Base-by-base conservation (phyloP, 2,329 filamentous ascomycete genomes). In the Fusarium clavum region DNA sequence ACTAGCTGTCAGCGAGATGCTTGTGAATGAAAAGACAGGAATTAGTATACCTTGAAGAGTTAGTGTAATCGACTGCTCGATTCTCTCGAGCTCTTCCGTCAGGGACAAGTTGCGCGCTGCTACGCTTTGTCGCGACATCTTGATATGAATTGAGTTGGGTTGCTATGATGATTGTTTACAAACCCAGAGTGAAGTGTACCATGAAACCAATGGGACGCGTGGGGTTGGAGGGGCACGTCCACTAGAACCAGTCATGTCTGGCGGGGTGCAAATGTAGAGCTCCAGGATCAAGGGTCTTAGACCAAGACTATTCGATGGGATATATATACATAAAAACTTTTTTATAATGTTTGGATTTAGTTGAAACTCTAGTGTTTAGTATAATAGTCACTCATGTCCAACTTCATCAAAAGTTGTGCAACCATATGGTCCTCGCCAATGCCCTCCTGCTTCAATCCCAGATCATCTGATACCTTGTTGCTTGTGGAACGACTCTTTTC, bases 1-100 rank as follows among this genome's bases (percentile, higher is more conserved):
- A n/a, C 44, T 32, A 29, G 20, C 14, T 27, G 30, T 57, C 62
- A 46, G 63, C 57, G 48, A 38, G 18, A 24, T 58, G 32, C 25
- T 16, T 24, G 32, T 5, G n/a, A 24, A 20, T 9, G 14, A 3
- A 27, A 48, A 13, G 22, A 7, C 6, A 34, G 11, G n/a, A 24
- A 9, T 18, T 22, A 14, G 12, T 22, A 71, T 79, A 92, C 93
- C 94, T 90, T 98, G 96, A 24, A 99, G 85, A 0, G 95, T 98
- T 43, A 98, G 85, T 0, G 96, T 99, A 74, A 99, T 98, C 24
- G 94, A 97, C 79, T 99, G 96, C 80, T 99, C 96, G 6, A 99
- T 85, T 80, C 92, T 94, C 82, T 99, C 96, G 56, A 99, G 86
- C 85, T 99, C 96, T 79, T 99, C 96, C 0, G 95, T 97, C 64